phyloP scores from a whole-genome alignment of 192 early-diverging fungal genomes.

The Coemansia sp. region DNA sequence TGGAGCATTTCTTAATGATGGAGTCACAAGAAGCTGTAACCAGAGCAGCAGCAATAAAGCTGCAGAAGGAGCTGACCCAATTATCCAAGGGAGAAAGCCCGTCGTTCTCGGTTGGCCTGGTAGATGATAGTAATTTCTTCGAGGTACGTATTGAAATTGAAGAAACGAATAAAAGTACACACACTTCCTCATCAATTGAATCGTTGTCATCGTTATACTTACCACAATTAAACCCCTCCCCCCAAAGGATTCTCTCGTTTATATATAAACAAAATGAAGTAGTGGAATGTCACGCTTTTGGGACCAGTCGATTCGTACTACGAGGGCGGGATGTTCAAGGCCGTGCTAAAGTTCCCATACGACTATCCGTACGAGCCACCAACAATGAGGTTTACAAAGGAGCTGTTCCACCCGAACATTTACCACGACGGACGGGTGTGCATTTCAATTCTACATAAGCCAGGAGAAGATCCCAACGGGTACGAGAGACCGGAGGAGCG shows the following conservation, averaged over 20 bases:
- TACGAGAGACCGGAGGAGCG: conserved; percentile 90
- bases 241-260: not conserved
- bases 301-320: conserved; percentile 86
- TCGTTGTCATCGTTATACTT: not conserved
- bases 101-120: conserved; percentile 90
- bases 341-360: conserved; percentile 67
- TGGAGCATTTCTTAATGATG: conserved; percentile 9
- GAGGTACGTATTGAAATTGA: conserved; percentile 61
- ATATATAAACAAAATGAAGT: not conserved
- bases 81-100: conserved; percentile 70
- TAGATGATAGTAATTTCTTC: conserved; percentile 80
- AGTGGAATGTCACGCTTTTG: conserved; percentile 91
- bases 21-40: conserved; percentile 4
- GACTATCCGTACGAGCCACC: conserved; percentile 90
- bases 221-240: not conserved
- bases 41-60: conserved; percentile 26
- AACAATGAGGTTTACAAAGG: conserved; percentile 76
- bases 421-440: conserved; percentile 90
- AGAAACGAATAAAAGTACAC: not conserved
- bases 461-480: conserved; percentile 87
- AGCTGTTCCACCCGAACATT: conserved; percentile 97
- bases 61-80: conserved; percentile 56
- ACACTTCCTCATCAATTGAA: not conserved
- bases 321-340: conserved; percentile 95
- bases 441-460: conserved; percentile 89